Conservation (phyloP, 805 yeast genomes). For the Zygosaccharomyces siamensis region DNA sequence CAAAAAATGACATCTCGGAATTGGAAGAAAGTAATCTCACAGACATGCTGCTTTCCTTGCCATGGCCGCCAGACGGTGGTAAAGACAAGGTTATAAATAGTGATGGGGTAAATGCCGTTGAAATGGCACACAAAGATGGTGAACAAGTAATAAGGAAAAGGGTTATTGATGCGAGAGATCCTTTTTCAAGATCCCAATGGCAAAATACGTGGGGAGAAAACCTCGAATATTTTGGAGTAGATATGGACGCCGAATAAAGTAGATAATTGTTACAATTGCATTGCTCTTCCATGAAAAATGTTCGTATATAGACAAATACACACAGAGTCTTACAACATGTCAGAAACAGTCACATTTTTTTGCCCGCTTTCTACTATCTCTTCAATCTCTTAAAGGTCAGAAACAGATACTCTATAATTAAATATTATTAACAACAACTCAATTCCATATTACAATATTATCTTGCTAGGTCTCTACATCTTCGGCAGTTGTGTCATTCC, state of each 20-base stretch:
- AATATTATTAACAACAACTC: background rate
- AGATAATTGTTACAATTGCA: conserved; percentile 9
- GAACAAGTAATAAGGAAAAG: conserved; percentile 33
- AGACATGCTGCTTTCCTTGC: conserved; percentile 58
- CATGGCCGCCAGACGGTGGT: conserved; percentile 94
- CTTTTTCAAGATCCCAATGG: conserved; percentile 51
- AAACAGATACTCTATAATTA: background rate
- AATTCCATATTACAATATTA: no score
- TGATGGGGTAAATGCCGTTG: conserved; percentile 10
- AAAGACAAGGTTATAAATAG: conserved; percentile 34
- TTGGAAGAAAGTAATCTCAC: conserved; percentile 26
- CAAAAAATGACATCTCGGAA: conserved; percentile 48
- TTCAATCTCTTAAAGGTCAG: background rate
- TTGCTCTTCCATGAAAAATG: background rate
- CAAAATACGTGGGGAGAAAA: conserved; percentile 77
- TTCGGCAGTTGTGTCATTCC: conserved; percentile 41
- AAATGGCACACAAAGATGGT: conserved; percentile 22
- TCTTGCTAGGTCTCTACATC: conserved; percentile 40
- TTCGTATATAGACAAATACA: background rate
- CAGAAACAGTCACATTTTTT: background rate
- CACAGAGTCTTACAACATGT: background rate
- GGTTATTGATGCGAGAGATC: conserved; percentile 36
- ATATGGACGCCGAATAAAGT: conserved; percentile 53
- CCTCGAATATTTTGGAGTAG: conserved; percentile 84
- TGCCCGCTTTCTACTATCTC: background rate